phyloP scores from a whole-genome alignment of 2,329 filamentous ascomycete genomes.

The Phaeoacremonium minimum region DNA sequence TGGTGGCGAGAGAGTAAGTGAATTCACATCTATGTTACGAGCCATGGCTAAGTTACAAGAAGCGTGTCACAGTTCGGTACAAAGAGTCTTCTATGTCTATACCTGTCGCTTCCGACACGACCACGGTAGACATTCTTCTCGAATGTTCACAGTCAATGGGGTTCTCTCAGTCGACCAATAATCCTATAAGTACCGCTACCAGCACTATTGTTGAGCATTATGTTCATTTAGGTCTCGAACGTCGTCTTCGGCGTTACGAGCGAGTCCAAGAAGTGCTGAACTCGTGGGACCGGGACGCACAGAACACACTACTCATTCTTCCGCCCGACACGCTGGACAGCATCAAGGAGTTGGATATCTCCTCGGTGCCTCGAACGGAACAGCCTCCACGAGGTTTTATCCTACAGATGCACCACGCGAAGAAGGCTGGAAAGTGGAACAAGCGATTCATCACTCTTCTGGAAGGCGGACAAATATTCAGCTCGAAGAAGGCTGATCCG shows the following conservation, averaged over 20 bases:
- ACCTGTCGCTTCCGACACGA: constrained; percentile 72
- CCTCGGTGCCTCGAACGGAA: constrained; percentile 53
- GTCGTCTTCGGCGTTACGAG: constrained; percentile 81
- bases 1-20: constrained; percentile 67
- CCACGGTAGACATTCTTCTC: constrained; percentile 66
- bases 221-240: constrained; percentile 69
- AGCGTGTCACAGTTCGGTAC: constrained; percentile 71
- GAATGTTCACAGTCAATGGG: constrained; percentile 62
- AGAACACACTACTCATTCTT: constrained; percentile 69
- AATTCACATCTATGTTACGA: constrained; percentile 5
- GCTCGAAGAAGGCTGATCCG: constrained; percentile 66
- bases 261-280: constrained; percentile 83
- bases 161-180: constrained; percentile 58
- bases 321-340: constrained; percentile 52
- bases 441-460: constrained; percentile 77
- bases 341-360: constrained; percentile 59
- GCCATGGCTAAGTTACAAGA: constrained; percentile 18
- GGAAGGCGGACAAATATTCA: constrained; percentile 60
- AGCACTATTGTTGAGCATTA: constrained; percentile 79
- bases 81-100: constrained; percentile 65
- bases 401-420: constrained; percentile 75
- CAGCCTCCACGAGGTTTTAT: constrained; percentile 62
- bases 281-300: constrained; percentile 80
- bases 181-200: constrained; percentile 58
- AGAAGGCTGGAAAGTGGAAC: constrained; percentile 80